phyloP scores from a whole-genome alignment of 805 yeast species.

The Metschnikowia henanensis region DNA sequence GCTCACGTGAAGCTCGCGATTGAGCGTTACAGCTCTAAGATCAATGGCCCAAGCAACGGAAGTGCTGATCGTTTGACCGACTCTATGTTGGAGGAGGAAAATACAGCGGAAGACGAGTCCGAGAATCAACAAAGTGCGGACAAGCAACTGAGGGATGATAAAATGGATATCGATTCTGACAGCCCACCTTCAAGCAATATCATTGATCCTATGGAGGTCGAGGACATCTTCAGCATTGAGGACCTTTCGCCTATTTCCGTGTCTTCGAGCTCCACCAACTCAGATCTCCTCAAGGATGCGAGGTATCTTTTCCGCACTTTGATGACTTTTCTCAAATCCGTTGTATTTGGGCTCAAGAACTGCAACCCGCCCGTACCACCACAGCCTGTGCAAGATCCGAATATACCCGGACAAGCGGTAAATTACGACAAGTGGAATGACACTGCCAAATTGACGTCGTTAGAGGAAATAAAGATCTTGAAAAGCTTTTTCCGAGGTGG shows the following conservation, averaged over 20 bases:
- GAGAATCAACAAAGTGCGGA: not conserved
- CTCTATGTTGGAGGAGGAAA: too few species aligned
- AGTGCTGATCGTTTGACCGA: too few species aligned
- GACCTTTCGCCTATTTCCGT: constrained; percentile 58
- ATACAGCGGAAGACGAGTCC: not conserved
- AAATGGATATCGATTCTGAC: constrained; percentile 17
- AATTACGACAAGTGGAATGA: constrained; percentile 72
- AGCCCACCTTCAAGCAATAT: constrained; percentile 9
- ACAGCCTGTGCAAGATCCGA: constrained; percentile 48
- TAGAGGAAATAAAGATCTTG: constrained; percentile 79
- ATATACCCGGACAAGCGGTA: constrained; percentile 36
- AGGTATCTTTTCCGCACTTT: constrained; percentile 83
- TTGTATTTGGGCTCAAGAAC: constrained; percentile 82
- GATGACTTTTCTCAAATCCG: constrained; percentile 86
- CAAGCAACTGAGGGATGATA: constrained; percentile 19
- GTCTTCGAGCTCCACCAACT: constrained; percentile 39
- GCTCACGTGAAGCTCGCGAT: constrained; percentile 44
- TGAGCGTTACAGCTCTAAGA: constrained; percentile 35
- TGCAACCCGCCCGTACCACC: constrained; percentile 77
- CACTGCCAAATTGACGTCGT: constrained; percentile 77
- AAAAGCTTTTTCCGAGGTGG: constrained; percentile 82
- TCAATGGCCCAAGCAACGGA: too few species aligned
- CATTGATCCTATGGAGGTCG: constrained; percentile 23
- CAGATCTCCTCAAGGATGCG: constrained; percentile 83
- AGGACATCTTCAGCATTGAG: constrained; percentile 35